Percentiles rank a stretch among this genome's conserved stretches.
Evolutionary conservation across 179 eudicot genomes (phyloP).

Genomic region (Nepenthes alata): DNA sequence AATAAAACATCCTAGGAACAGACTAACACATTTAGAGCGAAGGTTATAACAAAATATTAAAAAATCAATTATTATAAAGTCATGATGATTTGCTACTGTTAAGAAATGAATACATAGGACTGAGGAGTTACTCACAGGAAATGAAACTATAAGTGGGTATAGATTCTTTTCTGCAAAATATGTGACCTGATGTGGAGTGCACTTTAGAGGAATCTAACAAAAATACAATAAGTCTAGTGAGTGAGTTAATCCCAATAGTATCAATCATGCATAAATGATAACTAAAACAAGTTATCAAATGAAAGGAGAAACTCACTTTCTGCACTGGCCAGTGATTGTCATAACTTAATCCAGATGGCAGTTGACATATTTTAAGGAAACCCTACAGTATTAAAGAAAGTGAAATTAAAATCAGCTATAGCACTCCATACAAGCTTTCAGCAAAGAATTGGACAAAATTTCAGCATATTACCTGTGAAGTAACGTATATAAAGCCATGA

Average conservation of each 20-base stretch:
- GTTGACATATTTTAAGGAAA: constrained; percentile 76
- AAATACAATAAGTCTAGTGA: constrained; percentile 12
- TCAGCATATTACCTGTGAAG: constrained; percentile 48
- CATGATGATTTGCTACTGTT: not conserved
- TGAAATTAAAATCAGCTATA: not conserved
- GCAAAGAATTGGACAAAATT: constrained; percentile 1
- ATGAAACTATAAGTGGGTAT: constrained; percentile 84
- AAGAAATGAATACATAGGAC: not conserved
- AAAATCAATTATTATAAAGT: too few relatives aligned
- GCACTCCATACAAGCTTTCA: constrained; percentile 1
- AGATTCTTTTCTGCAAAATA: constrained; percentile 90
- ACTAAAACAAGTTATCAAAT: not conserved
- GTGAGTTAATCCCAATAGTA: constrained; percentile 5
- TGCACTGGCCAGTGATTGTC: constrained; percentile 98
- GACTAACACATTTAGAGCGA: too few relatives aligned
- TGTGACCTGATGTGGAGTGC: constrained; percentile 97
- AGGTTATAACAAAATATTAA: too few relatives aligned
- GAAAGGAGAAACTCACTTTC: constrained; percentile 37
- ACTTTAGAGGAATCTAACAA: constrained; percentile 75
- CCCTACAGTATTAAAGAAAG: constrained; percentile 40
- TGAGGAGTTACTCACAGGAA: constrained; percentile 56
- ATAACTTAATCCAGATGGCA: constrained; percentile 56
- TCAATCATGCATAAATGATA: constrained; percentile 2
- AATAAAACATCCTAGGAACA: too few relatives aligned
- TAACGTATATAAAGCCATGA: constrained; percentile 90